Base-by-base conservation (phyloP, 163 green algal species). In the Trebouxia gelatinosa region DNA sequence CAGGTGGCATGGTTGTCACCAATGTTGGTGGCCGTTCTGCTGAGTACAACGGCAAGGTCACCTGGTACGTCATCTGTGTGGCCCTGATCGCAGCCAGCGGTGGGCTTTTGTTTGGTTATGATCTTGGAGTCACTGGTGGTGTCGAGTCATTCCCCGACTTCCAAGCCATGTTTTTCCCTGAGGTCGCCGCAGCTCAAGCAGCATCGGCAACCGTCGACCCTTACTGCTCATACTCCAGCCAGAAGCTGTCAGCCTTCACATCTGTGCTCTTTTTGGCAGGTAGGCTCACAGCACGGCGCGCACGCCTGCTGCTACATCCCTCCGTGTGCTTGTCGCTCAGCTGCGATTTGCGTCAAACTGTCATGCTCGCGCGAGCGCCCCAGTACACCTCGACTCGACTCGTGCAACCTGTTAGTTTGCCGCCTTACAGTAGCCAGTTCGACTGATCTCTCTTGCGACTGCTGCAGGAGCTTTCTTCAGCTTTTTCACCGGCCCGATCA, bases 61-160 rank as follows among this genome's bases (percentile, higher is more conserved):
- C 48, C 48, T 59, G 23, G 2, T 59, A 59, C 26, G 48, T 59
- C 48, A 59, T 59, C 48, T 29, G 23, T 23, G 48, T 59, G 48
- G 48, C 48, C 48, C 26, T 59, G 48, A 59, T 59, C 26, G 48
- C 48, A 3, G 23, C 48, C 23, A 28, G 19, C 26, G 48, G 48
- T 29, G 48, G 48, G 26, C 48, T 59, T 23, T 23, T 59, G 19
- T 59, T 59, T 59, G 48, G 48, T 23, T 59, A 59, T 59, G 48
- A 59, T 23, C 3, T 59, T 19, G 84, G 87, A 5, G 77, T 84
- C 57, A 85, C 74, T 2, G 87, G 81, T n/a, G 88, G 88, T 58
- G 86, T 95, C 32, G 81, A 65, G 6, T 82, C 89, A 26, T 92
- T 93, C 88, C 83, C 83, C 6, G 85, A 83, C 35, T 95, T 95